phyloP scores from a whole-genome alignment of 148 eudicot species.

The Salicornia ramosissima region DNA sequence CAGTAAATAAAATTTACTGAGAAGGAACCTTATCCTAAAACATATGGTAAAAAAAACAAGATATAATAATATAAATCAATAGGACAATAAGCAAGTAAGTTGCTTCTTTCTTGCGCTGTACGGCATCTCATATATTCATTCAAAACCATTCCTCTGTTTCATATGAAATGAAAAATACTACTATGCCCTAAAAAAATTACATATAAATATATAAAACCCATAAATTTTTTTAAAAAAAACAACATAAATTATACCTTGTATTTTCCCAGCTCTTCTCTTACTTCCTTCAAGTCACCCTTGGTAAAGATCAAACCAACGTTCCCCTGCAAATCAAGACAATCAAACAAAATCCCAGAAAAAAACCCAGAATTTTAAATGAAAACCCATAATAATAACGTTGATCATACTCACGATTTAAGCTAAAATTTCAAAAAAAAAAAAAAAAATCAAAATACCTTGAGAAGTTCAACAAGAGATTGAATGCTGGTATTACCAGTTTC shows the following conservation, averaged over 20 bases:
- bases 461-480: conserved; percentile 30
- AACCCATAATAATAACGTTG: background rate
- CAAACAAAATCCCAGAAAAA: conserved; percentile 10
- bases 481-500: conserved; percentile 32
- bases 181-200: background rate
- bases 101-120: background rate
- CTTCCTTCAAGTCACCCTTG: conserved; percentile 57
- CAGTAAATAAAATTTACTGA: background rate
- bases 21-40: background rate
- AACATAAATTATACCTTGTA: conserved; percentile 36
- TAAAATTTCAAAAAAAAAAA: background rate
- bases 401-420: background rate
- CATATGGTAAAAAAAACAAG: background rate
- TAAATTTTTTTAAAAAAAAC: background rate
- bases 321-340: conserved; percentile 29
- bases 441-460: conserved; percentile 17
- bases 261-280: conserved; percentile 42
- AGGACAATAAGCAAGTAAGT: no score
- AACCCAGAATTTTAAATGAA: background rate
- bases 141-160: background rate
- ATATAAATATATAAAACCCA: no score
- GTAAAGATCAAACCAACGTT: conserved; percentile 60
- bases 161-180: background rate
- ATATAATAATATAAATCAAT: no score
- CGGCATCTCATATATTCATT: background rate